phyloP scores from a whole-genome alignment of 2,329 filamentous ascomycete species.

The Geoglossum cookeanum region DNA sequence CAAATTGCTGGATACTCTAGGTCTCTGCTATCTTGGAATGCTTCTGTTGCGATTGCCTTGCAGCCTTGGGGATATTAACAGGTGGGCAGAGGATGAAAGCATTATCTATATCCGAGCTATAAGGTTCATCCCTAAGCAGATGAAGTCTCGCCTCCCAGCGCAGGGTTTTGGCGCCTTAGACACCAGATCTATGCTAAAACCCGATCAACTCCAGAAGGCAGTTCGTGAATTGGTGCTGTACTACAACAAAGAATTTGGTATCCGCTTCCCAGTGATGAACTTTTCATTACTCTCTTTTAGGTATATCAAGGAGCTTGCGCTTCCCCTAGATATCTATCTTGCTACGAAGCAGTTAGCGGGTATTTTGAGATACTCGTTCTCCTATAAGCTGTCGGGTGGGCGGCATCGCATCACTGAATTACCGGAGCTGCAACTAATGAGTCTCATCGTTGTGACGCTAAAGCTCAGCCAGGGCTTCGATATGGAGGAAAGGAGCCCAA shows the following conservation, averaged over 20 bases:
- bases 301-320: constrained; percentile 48
- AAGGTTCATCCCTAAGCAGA: constrained; percentile 23
- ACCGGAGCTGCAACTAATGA: constrained; percentile 57
- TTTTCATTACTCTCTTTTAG: constrained; percentile 46
- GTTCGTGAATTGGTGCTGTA: constrained; percentile 42
- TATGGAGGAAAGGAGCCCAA: constrained; percentile 30
- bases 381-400: constrained; percentile 31
- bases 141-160: constrained; percentile 25
- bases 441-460: constrained; percentile 51
- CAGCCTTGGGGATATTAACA: constrained; percentile 51
- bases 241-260: constrained; percentile 47
- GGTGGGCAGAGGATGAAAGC: constrained; percentile 47
- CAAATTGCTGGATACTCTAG: constrained; percentile 53
- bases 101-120: constrained; percentile 52
- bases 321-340: constrained; percentile 49
- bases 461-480: constrained; percentile 69
- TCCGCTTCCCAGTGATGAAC: constrained; percentile 58
- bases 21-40: constrained; percentile 61
- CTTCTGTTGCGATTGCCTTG: constrained; percentile 58
- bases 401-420: constrained; percentile 34
- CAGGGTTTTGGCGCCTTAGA: constrained; percentile 20
- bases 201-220: constrained; percentile 42
- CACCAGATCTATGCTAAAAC: constrained; percentile 10
- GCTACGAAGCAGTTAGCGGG: constrained; percentile 37
- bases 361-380: constrained; percentile 33